Evolutionary conservation across 169 alveolate genomes (phyloP), one percentile per base, ranked within the genome.

Genomic region (Amoebophrya sp.): DNA sequence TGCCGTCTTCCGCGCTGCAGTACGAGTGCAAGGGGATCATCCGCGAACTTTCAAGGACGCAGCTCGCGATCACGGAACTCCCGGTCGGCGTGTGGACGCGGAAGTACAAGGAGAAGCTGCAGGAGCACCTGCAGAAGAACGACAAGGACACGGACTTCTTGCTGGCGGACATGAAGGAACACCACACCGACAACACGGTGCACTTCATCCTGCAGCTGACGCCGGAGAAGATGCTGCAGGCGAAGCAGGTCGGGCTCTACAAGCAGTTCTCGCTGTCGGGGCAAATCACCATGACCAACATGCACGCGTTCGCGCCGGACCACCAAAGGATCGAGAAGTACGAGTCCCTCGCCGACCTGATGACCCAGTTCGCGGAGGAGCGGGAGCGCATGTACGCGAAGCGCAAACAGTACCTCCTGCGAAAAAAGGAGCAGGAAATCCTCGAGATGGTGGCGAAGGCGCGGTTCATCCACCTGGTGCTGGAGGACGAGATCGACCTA

Each of bases 21-120:
- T 94, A 90, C 96, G 93, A 41, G 93, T 95, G 23, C 94, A 94
- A n/a, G 98, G 99, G 0, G 93, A 95, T 98, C 41, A 96, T 97
- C 41, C 96, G 96, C 92, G 97, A 99, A 99, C 7, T 29, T 7
- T 13, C 34, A 1, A 58, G 78, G 23, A 98, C 99, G 34, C 94
- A 99, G 97, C 94, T 93, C n/a, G 96, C 94, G 18, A 89, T 93
- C 23, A 96, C 98, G 67, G 99, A 98, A 92, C 95, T 98, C n/a
- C 99, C 99, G 4, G 95, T 98, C 18, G 95, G 96, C 40, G 96
- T 95, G 92, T 97, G 99, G 99, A 97, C 99, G n/a, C 97, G 98
- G 93, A 92, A 88, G 34, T 90, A 90, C 91, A 90, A 92, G 29
- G 93, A 91, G 89, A 69, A 88, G 92, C 90, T 88, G 23, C 92